Conservation (phyloP, 306 rosid species). For the Pyrus pyrifolia region DNA sequence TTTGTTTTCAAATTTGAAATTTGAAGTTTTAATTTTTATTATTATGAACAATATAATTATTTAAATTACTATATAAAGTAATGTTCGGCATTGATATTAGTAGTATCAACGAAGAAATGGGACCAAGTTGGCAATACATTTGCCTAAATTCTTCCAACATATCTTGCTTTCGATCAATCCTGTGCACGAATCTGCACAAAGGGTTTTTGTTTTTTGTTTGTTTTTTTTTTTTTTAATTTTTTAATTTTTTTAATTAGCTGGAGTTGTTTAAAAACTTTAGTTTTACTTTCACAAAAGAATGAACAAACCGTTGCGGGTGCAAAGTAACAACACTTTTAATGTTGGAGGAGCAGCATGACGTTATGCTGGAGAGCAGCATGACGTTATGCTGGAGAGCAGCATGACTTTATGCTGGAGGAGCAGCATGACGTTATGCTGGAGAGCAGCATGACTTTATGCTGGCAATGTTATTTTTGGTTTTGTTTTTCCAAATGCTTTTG, state of each 20-base stretch:
- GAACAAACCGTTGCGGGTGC: neutral
- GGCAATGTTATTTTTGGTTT: neutral
- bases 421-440: neutral
- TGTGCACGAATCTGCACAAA: neutral
- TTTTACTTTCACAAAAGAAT: neutral
- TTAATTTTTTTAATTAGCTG: neutral
- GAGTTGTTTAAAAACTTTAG: neutral
- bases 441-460: neutral
- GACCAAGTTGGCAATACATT: neutral
- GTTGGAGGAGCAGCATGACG: neutral
- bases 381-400: no score
- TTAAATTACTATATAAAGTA: neutral
- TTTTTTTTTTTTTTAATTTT: no score
- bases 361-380: no score
- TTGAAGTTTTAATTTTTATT: neutral
- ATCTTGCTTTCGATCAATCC: neutral
- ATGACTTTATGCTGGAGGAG: neutral
- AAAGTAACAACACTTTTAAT: neutral
- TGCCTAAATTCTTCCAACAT: neutral
- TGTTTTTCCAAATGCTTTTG: no score
- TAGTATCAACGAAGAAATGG: neutral
- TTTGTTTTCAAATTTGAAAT: neutral
- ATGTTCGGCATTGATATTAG: neutral
- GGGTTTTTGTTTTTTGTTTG: neutral
- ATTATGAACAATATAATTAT: neutral